Base-by-base conservation (phyloP, 1,139 yeast genomes). In the Kodamaea suecica region DNA sequence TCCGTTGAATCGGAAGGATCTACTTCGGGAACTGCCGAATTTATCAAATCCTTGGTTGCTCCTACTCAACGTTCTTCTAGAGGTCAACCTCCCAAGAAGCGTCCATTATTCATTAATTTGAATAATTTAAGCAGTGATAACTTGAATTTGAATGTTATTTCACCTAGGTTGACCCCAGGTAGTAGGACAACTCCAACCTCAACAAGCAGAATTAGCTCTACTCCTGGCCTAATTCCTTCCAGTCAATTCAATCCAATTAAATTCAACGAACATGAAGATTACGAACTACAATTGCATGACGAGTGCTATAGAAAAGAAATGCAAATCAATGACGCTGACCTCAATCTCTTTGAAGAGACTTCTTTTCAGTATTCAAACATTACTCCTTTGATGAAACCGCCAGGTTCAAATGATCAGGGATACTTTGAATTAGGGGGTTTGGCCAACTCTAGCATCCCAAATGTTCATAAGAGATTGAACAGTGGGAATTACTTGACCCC, bases 331-430 rank as follows among this genome's bases (percentile, higher is more conserved):
- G 44, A 40, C 7, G 23, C 21, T 9, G 39, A 35, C 5, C 21
- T 19, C 21, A 19, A 9, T 9, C 9, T 19, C 6, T 19, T 19
- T 19, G 40, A 36, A 12, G 43, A 37, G 4, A 15, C 15, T 10
- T 15, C 20, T n/a, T n/a, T n/a, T 23, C 26, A 23, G 17, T 25
- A 25, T 9, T 19, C 21, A 9, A 52, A 47, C 34, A 44, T 64
- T 13, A 69, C 75, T 0, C 74, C 74, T 0, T 55, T 59, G 5
- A 61, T 66, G 66, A 64, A 63, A 29, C 73, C 74, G 1, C 73
- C 74, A 1, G 60, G 21, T 9, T 6, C 21, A 6, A 25, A 25
- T 25, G 28, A 25, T 5, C 17, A 12, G 15, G 28, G 28, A 4
- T 25, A 25, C 61, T 6, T 46, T 59, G 4, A 53, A 49, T 29